Evolutionary conservation across 176 grass and related monocot species (phyloP).

Genomic region (Chrysopogon serrulatus): DNA sequence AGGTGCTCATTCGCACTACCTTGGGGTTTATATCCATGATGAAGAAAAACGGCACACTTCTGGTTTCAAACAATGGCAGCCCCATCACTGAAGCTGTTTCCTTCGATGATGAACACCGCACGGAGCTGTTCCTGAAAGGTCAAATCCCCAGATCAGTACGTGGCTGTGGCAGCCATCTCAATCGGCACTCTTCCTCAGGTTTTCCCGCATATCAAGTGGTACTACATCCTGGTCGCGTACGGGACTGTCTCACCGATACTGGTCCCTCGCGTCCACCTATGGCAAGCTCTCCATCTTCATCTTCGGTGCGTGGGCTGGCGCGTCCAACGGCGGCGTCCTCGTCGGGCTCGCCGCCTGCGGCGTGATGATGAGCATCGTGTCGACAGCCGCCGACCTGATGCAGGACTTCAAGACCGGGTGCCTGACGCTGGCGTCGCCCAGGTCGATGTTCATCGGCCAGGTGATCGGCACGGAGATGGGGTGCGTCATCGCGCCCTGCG

Average conservation of each 20-base stretch:
- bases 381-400: conserved; percentile 73
- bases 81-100: neutral
- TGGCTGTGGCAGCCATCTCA: conserved; percentile 26
- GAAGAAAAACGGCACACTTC: neutral
- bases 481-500: conserved; percentile 53
- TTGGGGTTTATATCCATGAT: neutral
- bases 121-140: conserved; percentile 45
- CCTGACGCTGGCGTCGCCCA: conserved; percentile 60
- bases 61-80: neutral
- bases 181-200: conserved; percentile 35
- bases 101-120: conserved; percentile 37
- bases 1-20: conserved; percentile 10
- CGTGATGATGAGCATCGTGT: conserved; percentile 70
- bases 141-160: conserved; percentile 36
- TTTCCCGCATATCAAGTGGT: conserved; percentile 25
- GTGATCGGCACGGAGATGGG: conserved; percentile 69
- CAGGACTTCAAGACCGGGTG: conserved; percentile 75
- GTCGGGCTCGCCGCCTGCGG: conserved; percentile 54
- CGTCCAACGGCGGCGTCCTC: conserved; percentile 43
- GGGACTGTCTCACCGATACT: conserved; percentile 66
- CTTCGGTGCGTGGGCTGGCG: conserved; percentile 76
- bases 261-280: conserved; percentile 80
- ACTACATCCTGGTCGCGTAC: conserved; percentile 37
- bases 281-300: conserved; percentile 90
- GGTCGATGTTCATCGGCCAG: conserved; percentile 72